Conservation (phyloP, 768 basidiomycete species). For the Leccinum rimulosum region DNA sequence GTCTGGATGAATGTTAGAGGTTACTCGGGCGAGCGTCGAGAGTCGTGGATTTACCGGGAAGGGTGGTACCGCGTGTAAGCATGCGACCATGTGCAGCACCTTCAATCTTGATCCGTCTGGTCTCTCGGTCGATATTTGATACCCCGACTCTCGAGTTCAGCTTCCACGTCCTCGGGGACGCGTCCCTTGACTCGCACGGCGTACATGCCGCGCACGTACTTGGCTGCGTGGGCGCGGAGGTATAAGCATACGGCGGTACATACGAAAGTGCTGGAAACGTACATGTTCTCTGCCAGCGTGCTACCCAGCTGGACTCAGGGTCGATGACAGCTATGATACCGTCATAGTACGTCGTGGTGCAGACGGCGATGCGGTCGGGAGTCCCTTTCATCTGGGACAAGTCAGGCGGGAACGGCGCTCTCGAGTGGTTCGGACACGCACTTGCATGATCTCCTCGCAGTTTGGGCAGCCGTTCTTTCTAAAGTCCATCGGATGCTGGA, state of each 20-base stretch:
- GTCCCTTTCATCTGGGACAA: constrained; percentile 79
- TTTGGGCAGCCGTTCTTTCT: constrained; percentile 89
- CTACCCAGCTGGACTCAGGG: constrained; percentile 91
- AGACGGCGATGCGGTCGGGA: constrained; percentile 75
- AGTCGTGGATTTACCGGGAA: not conserved
- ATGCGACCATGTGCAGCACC: constrained; percentile 7
- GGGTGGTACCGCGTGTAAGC: not conserved
- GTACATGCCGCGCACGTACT: constrained; percentile 89
- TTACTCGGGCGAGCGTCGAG: not conserved
- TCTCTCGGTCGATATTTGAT: constrained; percentile 87
- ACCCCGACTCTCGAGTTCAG: constrained; percentile 70
- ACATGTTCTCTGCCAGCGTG: constrained; percentile 95
- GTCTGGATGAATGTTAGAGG: not conserved
- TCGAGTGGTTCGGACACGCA: constrained; percentile 33
- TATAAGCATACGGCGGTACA: constrained; percentile 3
- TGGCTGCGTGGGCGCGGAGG: constrained; percentile 50
- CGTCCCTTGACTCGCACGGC: constrained; percentile 87
- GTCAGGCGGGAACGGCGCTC: not conserved
- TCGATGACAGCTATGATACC: constrained; percentile 87
- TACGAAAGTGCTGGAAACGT: constrained; percentile 29
- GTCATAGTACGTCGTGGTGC: constrained; percentile 92
- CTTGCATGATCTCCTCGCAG: constrained; percentile 94
- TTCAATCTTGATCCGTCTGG: constrained; percentile 69
- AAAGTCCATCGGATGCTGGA: constrained; percentile 84
- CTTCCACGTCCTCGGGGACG: constrained; percentile 82